Evolutionary conservation across 2,329 filamentous ascomycete species (phyloP).

Genomic region (Fusarium subtropicale): DNA sequence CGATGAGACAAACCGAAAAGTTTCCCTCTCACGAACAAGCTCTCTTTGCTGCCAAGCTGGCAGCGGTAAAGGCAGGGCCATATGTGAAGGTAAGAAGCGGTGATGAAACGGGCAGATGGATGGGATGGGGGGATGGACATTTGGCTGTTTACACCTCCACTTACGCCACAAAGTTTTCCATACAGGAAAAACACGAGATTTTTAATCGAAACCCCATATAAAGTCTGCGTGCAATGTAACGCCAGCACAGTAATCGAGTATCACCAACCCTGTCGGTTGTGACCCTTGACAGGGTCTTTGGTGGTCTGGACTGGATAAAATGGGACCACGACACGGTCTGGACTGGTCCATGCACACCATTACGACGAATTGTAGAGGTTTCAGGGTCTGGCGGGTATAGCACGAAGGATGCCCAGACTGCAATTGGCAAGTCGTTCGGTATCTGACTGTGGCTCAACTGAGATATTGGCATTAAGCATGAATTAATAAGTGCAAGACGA

Average conservation of each 20-base stretch:
- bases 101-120: background rate
- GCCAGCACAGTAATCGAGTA: background rate
- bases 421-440: too few relatives aligned
- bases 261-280: background rate
- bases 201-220: background rate
- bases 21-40: slow-evolving; percentile 7
- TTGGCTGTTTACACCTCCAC: background rate
- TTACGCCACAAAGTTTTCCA: background rate
- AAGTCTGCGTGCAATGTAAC: background rate
- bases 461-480: too few relatives aligned
- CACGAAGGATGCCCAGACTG: too few relatives aligned
- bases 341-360: too few relatives aligned
- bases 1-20: background rate
- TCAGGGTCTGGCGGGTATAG: too few relatives aligned
- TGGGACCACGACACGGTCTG: too few relatives aligned
- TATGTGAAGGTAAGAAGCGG: background rate
- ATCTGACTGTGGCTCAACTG: too few relatives aligned
- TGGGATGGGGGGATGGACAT: background rate
- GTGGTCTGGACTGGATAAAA: background rate
- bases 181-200: background rate
- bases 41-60: background rate
- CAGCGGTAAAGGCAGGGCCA: background rate
- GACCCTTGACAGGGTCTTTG: too few relatives aligned
- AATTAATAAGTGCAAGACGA: too few relatives aligned
- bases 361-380: too few relatives aligned